Percentiles rank a stretch among this genome's conserved stretches.
Evolutionary conservation across 148 eudicot genomes (phyloP).

Genomic region (Rhododendron ferrugineum): DNA sequence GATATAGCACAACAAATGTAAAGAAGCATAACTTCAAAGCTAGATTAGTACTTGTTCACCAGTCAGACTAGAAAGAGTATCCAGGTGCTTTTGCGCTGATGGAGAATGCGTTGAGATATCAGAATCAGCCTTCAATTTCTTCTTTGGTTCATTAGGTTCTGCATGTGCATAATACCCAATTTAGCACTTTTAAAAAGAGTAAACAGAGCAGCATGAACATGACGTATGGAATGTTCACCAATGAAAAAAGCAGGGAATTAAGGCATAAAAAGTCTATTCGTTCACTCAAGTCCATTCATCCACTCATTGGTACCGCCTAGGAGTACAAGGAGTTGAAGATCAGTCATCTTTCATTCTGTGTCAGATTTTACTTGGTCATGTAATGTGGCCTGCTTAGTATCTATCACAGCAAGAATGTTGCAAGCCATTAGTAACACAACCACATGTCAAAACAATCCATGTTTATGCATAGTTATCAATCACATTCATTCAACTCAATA

Average conservation of each 20-base stretch:
- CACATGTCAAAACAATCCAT: not conserved
- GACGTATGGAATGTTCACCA: not conserved
- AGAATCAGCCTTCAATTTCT: slow-evolving; percentile 72
- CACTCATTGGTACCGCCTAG: not conserved
- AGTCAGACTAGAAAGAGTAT: slow-evolving; percentile 70
- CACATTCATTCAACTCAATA: not conserved
- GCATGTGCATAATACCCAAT: slow-evolving; percentile 20
- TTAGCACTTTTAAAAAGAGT: not conserved
- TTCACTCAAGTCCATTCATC: not conserved
- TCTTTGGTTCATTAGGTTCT: slow-evolving; percentile 86
- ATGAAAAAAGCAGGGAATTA: not conserved
- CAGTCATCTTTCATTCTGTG: not conserved
- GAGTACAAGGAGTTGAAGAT: not conserved
- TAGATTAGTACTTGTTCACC: slow-evolving; percentile 77
- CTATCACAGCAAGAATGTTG: not conserved
- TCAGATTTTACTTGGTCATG: not conserved
- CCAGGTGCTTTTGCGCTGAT: slow-evolving; percentile 72
- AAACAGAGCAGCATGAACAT: not conserved
- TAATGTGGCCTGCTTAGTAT: not conserved
- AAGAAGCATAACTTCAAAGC: not conserved
- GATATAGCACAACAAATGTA: not conserved
- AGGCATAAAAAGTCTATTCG: not conserved
- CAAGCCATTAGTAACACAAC: not conserved
- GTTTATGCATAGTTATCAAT: not conserved
- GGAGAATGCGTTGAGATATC: slow-evolving; percentile 59